Evolutionary conservation across 2,329 filamentous ascomycete species (phyloP), one percentile per base, ranked within the genome.

Genomic region (Chrysoporthe deuterocubensis): DNA sequence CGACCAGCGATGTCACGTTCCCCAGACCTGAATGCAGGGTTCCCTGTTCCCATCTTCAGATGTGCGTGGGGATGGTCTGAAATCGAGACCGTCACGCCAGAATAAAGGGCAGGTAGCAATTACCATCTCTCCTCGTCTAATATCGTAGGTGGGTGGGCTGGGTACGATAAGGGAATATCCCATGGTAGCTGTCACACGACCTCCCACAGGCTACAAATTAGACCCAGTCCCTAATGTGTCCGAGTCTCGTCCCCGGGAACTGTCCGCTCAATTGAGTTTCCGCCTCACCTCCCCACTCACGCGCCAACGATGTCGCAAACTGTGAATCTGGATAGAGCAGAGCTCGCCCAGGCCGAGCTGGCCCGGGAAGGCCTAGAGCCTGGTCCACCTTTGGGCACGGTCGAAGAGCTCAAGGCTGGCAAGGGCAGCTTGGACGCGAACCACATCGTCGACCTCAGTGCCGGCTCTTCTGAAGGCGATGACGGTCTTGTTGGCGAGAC

Each of bases 401-500:
- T 61, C 7, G 69, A 67, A 26, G 67, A 71, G 59, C 54, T 46
- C 40, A 64, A 56, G 32, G 67, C 67, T 8, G 63, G 62, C 5
- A 62, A 69, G 58, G 62, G 62, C 54, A 67, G 50, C 65, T 64
- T 71, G 16, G 62, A 67, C 54, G 56, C 60, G 52, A 56, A 37
- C 6, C n/a, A 50, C 21, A 54, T 16, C 42, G 40, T 48, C 50
- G 8, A 48, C 3, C 13, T 44, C 11, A 40, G 8, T 14, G n/a
- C 50, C 48, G 32, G 9, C 48, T 50, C 26, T 21, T 40, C 57
- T 40, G 65, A 64, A 6, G 40, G 44, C 48, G 62, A 57, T 13
- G 50, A 26, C 14, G 66, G 42, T 7, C 46, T 61, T 18, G 40
- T 62, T 3, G 67, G 62, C 66, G 76, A 79, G 72, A 78, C 76